These are phyloP conservation scores for Barnettozyma pratensis DNA, from an alignment of 805 yeast genomes.

Conservation along the genomic window DNA sequence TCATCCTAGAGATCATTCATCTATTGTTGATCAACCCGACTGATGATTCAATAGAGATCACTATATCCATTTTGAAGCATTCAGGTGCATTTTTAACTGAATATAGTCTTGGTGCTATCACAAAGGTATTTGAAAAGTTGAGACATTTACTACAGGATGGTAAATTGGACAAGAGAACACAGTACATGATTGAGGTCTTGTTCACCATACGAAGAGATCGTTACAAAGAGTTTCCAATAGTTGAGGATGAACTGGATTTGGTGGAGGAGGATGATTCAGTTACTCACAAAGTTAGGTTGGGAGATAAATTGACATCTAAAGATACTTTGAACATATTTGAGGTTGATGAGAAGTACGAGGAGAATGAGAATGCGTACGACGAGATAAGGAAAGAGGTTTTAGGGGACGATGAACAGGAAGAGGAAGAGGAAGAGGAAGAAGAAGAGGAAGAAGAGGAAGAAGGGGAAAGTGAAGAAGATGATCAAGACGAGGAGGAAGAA, in stretches of 20 bases:
- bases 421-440: slow-evolving; percentile 37
- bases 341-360: slow-evolving; percentile 46
- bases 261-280: slow-evolving; percentile 60
- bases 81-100: slow-evolving; percentile 48
- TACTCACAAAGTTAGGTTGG: slow-evolving; percentile 51
- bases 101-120: slow-evolving; percentile 38
- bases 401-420: slow-evolving; percentile 33
- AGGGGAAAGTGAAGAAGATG: slow-evolving; percentile 34
- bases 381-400: slow-evolving; percentile 23
- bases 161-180: slow-evolving; percentile 36
- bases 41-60: slow-evolving; percentile 51
- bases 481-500: slow-evolving; percentile 40
- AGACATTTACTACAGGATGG: slow-evolving; percentile 57
- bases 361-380: slow-evolving; percentile 44
- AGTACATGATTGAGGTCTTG: slow-evolving; percentile 43
- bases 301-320: slow-evolving; percentile 43
- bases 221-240: slow-evolving; percentile 33
- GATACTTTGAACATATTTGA: slow-evolving; percentile 46
- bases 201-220: slow-evolving; percentile 44
- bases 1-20: slow-evolving; percentile 48
- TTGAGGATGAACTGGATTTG: slow-evolving; percentile 47
- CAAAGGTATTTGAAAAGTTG: slow-evolving; percentile 53
- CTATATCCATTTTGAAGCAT: slow-evolving; percentile 42
- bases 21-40: slow-evolving; percentile 43
- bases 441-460: slow-evolving; percentile 23